Percentiles rank a stretch among this genome's conserved stretches.
phyloP scores from a whole-genome alignment of 306 rosid genomes.

The Fragaria nilgerrensis region DNA sequence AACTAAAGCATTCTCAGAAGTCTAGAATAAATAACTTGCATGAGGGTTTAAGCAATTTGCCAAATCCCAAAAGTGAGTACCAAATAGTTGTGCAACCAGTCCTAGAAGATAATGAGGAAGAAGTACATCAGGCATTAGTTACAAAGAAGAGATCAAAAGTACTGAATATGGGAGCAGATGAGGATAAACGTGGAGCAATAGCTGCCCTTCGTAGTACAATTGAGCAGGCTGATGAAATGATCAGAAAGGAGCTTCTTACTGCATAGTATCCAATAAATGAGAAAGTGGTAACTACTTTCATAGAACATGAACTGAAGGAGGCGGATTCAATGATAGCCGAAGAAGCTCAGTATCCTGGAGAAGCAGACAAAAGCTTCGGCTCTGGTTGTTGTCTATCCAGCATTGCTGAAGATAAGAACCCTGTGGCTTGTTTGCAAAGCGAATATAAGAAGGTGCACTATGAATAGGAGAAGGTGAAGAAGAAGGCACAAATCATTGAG shows the following conservation, averaged over 20 bases:
- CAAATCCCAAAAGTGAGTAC: constrained; percentile 80
- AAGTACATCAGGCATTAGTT: constrained; percentile 69
- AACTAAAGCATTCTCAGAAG: constrained; percentile 57
- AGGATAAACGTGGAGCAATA: constrained; percentile 67
- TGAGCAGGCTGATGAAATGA: constrained; percentile 81
- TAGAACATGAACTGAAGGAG: constrained; percentile 69
- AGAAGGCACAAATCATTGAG: constrained; percentile 68
- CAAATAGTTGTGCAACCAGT: constrained; percentile 74
- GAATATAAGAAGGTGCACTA: constrained; percentile 68
- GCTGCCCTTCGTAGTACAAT: constrained; percentile 75
- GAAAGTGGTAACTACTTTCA: constrained; percentile 36
- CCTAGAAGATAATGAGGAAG: constrained; percentile 77
- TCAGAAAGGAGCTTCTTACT: constrained; percentile 63
- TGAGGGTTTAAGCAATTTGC: constrained; percentile 59
- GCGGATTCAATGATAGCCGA: constrained; percentile 66
- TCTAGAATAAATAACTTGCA: constrained; percentile 54
- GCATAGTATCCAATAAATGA: constrained; percentile 74
- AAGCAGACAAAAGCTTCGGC: constrained; percentile 81
- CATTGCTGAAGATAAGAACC: constrained; percentile 77
- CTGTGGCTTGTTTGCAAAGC: constrained; percentile 64
- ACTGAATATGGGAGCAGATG: constrained; percentile 50
- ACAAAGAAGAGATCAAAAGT: constrained; percentile 74
- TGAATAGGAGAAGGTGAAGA: constrained; percentile 59
- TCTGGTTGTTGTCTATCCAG: constrained; percentile 73
- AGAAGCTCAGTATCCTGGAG: constrained; percentile 67